Conservation (phyloP, 2,329 filamentous ascomycete species). For the Corinectria fuckeliana region DNA sequence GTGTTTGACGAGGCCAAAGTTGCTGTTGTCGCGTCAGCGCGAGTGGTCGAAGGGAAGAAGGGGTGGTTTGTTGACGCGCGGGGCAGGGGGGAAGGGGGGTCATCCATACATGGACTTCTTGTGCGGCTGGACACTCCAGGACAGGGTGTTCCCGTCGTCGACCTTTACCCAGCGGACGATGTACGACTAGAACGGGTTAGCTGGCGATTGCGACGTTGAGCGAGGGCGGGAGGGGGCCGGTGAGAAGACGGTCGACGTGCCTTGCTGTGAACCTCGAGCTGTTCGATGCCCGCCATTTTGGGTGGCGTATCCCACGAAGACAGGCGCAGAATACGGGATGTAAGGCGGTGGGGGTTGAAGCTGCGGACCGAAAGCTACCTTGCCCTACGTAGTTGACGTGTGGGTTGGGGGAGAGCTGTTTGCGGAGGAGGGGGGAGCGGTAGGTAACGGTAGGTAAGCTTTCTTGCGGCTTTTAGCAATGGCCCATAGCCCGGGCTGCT, state of each 20-base stretch:
- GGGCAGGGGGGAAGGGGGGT: slow-evolving; percentile 6
- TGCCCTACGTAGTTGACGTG: neutral
- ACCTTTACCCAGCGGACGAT: slow-evolving; percentile 97
- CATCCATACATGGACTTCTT: slow-evolving; percentile 85
- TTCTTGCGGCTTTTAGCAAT: slow-evolving; percentile 28
- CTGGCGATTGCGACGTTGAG: neutral
- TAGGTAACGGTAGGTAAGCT: slow-evolving; percentile 9
- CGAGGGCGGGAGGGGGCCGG: neutral
- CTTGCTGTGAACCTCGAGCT: slow-evolving; percentile 97
- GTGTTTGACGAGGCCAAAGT: slow-evolving; percentile 98
- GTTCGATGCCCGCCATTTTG: slow-evolving; percentile 91
- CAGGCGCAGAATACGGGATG: neutral
- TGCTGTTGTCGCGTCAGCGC: slow-evolving; percentile 55
- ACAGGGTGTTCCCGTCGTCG: slow-evolving; percentile 87
- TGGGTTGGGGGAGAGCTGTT: neutral
- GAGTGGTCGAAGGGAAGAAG: neutral
- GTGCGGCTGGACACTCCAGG: slow-evolving; percentile 96
- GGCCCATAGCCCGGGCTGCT: slow-evolving; percentile 31
- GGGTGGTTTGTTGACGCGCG: neutral
- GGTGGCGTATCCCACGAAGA: slow-evolving; percentile 12
- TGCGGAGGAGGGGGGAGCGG: neutral
- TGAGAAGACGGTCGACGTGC: slow-evolving; percentile 54
- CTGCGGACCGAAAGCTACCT: slow-evolving; percentile 15
- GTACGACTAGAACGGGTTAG: slow-evolving; percentile 76
- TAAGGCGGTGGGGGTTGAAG: slow-evolving; percentile 9